These are phyloP conservation scores for Beauveria scarabaeidicola DNA, from an alignment of 2,329 filamentous ascomycete genomes.

Conservation along the genomic window DNA sequence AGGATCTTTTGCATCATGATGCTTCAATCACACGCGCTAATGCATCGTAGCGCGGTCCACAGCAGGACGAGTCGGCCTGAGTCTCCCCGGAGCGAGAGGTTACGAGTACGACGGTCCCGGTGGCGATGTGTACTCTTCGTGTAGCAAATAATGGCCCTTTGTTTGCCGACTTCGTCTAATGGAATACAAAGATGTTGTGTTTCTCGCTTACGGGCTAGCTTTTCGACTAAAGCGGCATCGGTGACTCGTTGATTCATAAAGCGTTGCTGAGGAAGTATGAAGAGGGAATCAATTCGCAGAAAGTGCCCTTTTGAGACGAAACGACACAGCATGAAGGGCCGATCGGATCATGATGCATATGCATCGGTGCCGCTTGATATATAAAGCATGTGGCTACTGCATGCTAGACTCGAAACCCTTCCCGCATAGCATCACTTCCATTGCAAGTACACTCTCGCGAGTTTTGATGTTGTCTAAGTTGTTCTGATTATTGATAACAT, in stretches of 20 bases:
- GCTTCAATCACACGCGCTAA: slow-evolving; percentile 1
- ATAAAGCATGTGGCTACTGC: slow-evolving; percentile 2
- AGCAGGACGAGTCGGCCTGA: background rate
- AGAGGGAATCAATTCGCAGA: background rate
- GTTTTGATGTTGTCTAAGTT: background rate
- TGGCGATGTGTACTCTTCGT: background rate
- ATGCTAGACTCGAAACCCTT: background rate
- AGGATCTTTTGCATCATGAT: background rate
- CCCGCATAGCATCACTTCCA: background rate
- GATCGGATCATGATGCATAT: background rate
- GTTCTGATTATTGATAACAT: background rate
- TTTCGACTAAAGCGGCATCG: background rate
- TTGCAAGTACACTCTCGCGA: background rate
- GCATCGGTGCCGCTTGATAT: background rate
- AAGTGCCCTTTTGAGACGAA: background rate
- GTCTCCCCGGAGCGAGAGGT: background rate
- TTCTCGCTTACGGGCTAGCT: background rate
- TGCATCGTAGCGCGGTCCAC: background rate
- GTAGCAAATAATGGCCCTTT: background rate
- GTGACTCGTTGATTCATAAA: background rate
- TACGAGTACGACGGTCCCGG: background rate
- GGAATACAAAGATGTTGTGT: background rate
- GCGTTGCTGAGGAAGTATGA: background rate
- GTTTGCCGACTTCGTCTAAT: background rate
- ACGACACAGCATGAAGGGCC: background rate